These are phyloP conservation scores for Aspergillus bertholletiae DNA, from an alignment of 495 filamentous ascomycete species.

Conservation along the genomic window DNA sequence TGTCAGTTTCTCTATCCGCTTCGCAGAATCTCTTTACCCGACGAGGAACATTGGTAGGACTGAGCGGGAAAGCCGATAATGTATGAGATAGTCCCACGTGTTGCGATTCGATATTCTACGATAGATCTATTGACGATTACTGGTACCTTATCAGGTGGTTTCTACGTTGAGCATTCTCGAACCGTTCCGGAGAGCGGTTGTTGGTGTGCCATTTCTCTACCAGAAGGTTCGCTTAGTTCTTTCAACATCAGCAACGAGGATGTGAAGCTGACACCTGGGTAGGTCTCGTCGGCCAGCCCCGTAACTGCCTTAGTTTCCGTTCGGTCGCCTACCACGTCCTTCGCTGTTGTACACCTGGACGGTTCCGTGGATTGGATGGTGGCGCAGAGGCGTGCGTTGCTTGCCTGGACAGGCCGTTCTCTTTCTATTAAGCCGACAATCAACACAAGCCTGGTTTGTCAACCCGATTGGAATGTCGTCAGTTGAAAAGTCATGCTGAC, in stretches of 20 bases:
- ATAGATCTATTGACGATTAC: background rate
- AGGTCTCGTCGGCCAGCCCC: slow-evolving; percentile 79
- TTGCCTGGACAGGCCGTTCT: slow-evolving; percentile 95
- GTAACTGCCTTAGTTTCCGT: slow-evolving; percentile 83
- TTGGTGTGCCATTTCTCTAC: slow-evolving; percentile 92
- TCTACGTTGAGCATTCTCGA: slow-evolving; percentile 85
- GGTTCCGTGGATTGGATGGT: slow-evolving; percentile 97
- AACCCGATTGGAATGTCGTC: background rate
- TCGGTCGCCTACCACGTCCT: slow-evolving; percentile 77
- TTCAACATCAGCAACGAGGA: background rate
- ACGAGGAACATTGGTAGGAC: slow-evolving; percentile 81
- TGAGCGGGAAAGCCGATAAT: slow-evolving; percentile 89
- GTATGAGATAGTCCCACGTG: slow-evolving; percentile 39
- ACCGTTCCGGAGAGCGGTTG: slow-evolving; percentile 69
- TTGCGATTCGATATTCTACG: background rate
- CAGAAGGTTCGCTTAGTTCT: slow-evolving; percentile 52
- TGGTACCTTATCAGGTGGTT: slow-evolving; percentile 49
- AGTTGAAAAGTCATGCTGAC: slow-evolving; percentile 34
- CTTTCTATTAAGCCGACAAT: slow-evolving; percentile 70
- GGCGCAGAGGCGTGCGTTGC: slow-evolving; percentile 73
- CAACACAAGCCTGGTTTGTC: slow-evolving; percentile 64
- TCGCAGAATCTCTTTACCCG: slow-evolving; percentile 91
- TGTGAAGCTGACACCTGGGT: slow-evolving; percentile 5
- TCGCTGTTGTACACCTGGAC: slow-evolving; percentile 83
- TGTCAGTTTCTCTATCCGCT: slow-evolving; percentile 87